phyloP scores from a whole-genome alignment of 768 basidiomycete species.

The Podaxis pistillaris region DNA sequence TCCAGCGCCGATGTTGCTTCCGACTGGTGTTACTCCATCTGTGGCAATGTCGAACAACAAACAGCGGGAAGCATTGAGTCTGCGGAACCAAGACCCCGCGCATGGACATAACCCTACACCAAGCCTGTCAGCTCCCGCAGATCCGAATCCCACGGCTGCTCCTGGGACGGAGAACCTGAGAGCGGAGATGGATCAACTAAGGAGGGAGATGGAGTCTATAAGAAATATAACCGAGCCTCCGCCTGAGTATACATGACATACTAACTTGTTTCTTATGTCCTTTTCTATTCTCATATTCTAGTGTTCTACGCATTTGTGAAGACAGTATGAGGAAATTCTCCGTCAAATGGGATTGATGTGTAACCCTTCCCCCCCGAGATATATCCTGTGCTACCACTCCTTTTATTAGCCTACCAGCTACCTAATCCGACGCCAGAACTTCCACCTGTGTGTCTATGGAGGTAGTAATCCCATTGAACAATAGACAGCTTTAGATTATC shows the following conservation, averaged over 20 bases:
- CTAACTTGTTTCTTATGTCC: too few relatives aligned
- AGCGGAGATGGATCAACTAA: conserved; percentile 6
- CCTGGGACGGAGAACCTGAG: background rate
- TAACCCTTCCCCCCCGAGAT: too few relatives aligned
- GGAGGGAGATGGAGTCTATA: conserved; percentile 10
- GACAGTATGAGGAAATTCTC: too few relatives aligned
- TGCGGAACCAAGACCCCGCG: background rate
- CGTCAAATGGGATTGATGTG: too few relatives aligned
- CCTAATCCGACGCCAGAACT: too few relatives aligned
- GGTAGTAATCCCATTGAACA: too few relatives aligned
- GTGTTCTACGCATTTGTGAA: background rate
- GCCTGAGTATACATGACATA: background rate
- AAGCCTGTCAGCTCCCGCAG: background rate
- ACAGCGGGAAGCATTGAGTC: background rate
- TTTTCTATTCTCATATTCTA: background rate
- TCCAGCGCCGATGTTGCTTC: background rate
- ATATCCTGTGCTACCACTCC: too few relatives aligned
- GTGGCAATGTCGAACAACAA: background rate
- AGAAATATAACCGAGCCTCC: background rate
- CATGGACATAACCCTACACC: background rate
- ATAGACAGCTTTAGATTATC: too few relatives aligned
- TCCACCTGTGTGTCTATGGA: too few relatives aligned
- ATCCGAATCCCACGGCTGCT: background rate
- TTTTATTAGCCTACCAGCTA: too few relatives aligned
- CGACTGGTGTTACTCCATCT: background rate